Evolutionary conservation across 768 basidiomycete genomes (phyloP), one percentile per base, ranked within the genome.

Genomic region (Lentinula detonsa): DNA sequence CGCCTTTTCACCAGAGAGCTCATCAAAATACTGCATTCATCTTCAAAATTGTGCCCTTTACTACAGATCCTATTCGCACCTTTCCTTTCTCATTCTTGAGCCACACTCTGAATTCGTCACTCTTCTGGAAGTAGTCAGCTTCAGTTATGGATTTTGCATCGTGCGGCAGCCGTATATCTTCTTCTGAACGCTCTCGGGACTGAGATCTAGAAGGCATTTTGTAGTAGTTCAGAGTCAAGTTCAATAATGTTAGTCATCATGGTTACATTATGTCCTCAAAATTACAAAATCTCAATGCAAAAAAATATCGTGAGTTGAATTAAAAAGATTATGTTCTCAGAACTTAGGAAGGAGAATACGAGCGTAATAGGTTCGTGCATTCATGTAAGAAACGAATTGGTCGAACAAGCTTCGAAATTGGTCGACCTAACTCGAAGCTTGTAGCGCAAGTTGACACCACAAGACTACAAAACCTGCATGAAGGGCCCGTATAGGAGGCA

Each of bases 81-180:
- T 60, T 57, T 35, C 28, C 33, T 42, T 61, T 62, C 18, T 37
- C 42, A n/a, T 57, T 40, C 33, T 57, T 57, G 4, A 57, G 34
- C 56, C 95, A 98, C 28, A 84, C 71, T 64, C 88, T 82, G 69
- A 95, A 96, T 69, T 97, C 95, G 60, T 85, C 83, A 57, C 85
- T 90, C 74, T 92, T 95, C 67, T 88, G 79, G 73, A 94, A 97
- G 69, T 95, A 97, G 69, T 96, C 94, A 0, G 88, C 82, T 66
- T 92, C 89, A 0, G 82, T 85, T 63, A 96, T 90, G 16, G 81
- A 75, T n/a, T 78, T 72, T 33, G 83, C 81, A 43, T 81, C 79
- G 28, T 77, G 68, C 31, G 88, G 90, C 15, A 91, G 76, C 9
- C n/a, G 51, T 10, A 75, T 67, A 1, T 67, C 57, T 37, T 40